Base-by-base conservation (phyloP, 352 stramenopile species). In the Thalassiosira mediterranea region DNA sequence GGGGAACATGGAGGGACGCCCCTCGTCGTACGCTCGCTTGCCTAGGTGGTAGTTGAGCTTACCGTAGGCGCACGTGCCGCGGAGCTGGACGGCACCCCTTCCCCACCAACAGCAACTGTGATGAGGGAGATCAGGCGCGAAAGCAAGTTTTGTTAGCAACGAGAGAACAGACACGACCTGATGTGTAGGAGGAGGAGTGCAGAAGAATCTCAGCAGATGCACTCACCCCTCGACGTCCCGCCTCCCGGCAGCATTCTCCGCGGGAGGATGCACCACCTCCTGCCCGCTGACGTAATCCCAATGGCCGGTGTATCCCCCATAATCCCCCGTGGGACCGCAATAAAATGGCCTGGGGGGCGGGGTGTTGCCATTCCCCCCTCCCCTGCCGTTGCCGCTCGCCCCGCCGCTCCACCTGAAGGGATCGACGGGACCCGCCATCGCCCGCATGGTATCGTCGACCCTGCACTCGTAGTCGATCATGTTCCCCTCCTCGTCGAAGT, bases 91-190 rank as follows among this genome's bases (percentile, higher is more conserved):
- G 44, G 57, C 42, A 13, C 75, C 75, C 60, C 75, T 51, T 2
- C 75, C 75, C 75, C 75, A 83, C 61, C 70, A 83, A 38, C 75
- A 83, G 57, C 72, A 81, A 5, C 73, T 76, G n/a, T 21, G 28
- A 15, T 38, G 0, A 44, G 15, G 37, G 28, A 51, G 37, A 40
- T 42, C 31, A 11, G 47, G 23, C 17, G 38, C 11, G 15, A 60
- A 28, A 34, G 49, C n/a, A 38, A 32, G 21, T 32, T 19, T 23
- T 2, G 56, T 15, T 13, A 47, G 44, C 34, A 17, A 59, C 15
- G 37, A 44, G n/a, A 52, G 51, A 34, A 5, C 8, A 37, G 7
- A 71, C 8, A 51, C 32, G 17, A 28, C 44, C 44, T 53, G 44
- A 53, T 42, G 34, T 13, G 13, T 42, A 13, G 7, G 34, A 13